Percentiles rank a stretch among this genome's conserved stretches.
Evolutionary conservation across 768 basidiomycete genomes (phyloP).

Genomic region (Tubosaeta sp.): DNA sequence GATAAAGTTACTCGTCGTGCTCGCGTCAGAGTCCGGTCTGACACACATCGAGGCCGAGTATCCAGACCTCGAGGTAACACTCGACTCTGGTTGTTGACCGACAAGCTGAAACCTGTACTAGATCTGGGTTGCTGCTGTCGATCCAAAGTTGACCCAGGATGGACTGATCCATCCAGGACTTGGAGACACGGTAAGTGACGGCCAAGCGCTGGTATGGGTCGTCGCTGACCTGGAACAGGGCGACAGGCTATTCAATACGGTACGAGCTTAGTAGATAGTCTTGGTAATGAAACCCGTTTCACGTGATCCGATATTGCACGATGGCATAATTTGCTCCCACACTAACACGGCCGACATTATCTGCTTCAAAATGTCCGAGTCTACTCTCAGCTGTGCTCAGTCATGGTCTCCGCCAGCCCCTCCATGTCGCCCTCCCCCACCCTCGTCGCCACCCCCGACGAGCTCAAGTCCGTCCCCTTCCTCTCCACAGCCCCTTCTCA

Average conservation of each 20-base stretch:
- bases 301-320: conserved; percentile 31
- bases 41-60: conserved; percentile 56
- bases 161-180: conserved; percentile 89
- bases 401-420: background rate
- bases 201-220: background rate
- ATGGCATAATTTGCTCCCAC: conserved; percentile 31
- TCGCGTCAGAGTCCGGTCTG: conserved; percentile 76
- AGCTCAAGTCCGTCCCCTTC: conserved; percentile 20
- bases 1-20: conserved; percentile 78
- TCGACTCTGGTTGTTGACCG: background rate
- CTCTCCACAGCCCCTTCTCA: conserved; percentile 4
- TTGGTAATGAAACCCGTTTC: background rate
- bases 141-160: conserved; percentile 61
- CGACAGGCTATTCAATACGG: conserved; percentile 79
- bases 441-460: conserved; percentile 32
- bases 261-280: conserved; percentile 31
- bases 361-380: background rate
- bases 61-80: conserved; percentile 74
- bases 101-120: conserved; percentile 27
- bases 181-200: conserved; percentile 73
- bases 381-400: too few species aligned
- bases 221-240: conserved; percentile 47
- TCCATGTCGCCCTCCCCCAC: conserved; percentile 32
- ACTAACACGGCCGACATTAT: background rate
- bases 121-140: conserved; percentile 88